Percentiles rank a stretch among this genome's conserved stretches.
Evolutionary conservation across 2,329 filamentous ascomycete genomes (phyloP).

Genomic region (Colletotrichum viniferum): DNA sequence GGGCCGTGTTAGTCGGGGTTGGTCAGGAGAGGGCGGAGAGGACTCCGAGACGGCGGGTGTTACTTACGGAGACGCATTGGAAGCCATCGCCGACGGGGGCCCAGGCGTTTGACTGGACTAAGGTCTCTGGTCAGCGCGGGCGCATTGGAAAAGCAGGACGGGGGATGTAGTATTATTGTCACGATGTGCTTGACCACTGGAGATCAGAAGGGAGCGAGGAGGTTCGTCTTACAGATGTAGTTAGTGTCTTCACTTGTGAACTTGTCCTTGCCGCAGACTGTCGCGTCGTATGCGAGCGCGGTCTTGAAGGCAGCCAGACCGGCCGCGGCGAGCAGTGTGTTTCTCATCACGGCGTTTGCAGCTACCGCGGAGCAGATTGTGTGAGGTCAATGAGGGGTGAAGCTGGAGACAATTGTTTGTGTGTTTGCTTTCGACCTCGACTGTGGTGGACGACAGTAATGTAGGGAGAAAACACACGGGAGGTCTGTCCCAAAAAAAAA

Average conservation of each 20-base stretch:
- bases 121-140: background rate
- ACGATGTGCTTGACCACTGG: background rate
- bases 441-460: background rate
- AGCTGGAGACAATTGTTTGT: background rate
- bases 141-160: background rate
- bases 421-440: background rate
- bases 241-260: constrained; percentile 26
- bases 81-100: constrained; percentile 30
- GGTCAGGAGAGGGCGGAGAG: background rate
- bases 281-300: constrained; percentile 28
- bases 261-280: constrained; percentile 30
- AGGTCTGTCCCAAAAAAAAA: background rate
- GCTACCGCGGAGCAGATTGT: background rate
- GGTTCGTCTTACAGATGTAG: constrained; percentile 27
- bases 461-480: background rate
- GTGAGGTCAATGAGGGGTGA: background rate
- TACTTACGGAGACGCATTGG: constrained; percentile 33
- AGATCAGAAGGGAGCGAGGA: background rate
- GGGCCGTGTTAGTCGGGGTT: background rate
- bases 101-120: constrained; percentile 36
- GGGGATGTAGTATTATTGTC: background rate
- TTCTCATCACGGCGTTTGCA: constrained; percentile 9
- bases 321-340: constrained; percentile 8
- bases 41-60: accelerated
- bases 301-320: constrained; percentile 11